These are phyloP conservation scores for Komagataella pastoris DNA, from an alignment of 805 yeast genomes.

Conservation along the genomic window DNA sequence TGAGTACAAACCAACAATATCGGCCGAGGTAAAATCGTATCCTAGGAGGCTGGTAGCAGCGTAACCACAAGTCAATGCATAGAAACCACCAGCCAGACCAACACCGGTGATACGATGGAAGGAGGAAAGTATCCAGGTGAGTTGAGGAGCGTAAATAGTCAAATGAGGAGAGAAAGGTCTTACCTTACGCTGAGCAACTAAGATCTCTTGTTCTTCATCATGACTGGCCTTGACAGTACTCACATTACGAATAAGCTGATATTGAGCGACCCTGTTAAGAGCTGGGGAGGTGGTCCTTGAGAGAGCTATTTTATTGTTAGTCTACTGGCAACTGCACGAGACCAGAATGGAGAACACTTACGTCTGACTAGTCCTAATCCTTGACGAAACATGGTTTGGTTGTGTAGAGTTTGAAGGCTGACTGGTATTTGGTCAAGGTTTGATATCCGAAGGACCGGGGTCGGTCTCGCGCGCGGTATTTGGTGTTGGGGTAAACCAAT, in stretches of 20 bases:
- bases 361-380: neutral
- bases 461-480: neutral
- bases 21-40: slow-evolving; percentile 35
- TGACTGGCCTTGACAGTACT: slow-evolving; percentile 39
- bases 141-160: slow-evolving; percentile 80
- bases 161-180: slow-evolving; percentile 91
- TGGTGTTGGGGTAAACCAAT: neutral
- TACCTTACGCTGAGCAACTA: slow-evolving; percentile 69
- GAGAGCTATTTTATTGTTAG: neutral
- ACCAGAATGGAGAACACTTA: neutral
- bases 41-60: slow-evolving; percentile 62
- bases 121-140: slow-evolving; percentile 71
- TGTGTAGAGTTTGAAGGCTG: neutral
- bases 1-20: slow-evolving; percentile 40
- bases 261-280: neutral
- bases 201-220: slow-evolving; percentile 52
- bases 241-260: slow-evolving; percentile 4
- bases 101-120: slow-evolving; percentile 86
- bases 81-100: slow-evolving; percentile 65
- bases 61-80: slow-evolving; percentile 62
- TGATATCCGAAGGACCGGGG: neutral
- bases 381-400: neutral
- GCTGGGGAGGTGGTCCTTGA: neutral
- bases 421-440: neutral
- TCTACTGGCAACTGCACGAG: neutral